Evolutionary conservation across 1,284 basidiomycete genomes (phyloP), one percentile per base, ranked within the genome.

Genomic region (Heterobasidion irregulare): DNA sequence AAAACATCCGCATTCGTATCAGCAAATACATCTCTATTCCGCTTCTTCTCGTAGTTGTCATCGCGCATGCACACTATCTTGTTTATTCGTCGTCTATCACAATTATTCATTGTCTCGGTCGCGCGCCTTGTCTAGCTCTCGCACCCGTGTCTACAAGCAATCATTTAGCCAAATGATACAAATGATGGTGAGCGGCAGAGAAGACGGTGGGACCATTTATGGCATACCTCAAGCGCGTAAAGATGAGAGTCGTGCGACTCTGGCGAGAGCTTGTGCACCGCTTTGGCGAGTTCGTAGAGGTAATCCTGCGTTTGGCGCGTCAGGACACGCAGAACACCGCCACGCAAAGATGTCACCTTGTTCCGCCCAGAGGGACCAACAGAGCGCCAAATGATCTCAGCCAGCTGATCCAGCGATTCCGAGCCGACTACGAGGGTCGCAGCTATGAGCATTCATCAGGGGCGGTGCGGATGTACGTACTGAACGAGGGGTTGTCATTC

Each of bases 281-380:
- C 82, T 19, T 78, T 73, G 0, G 82, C 83, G 1, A 95, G 79
- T 8, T 81, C 75, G 62, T 86, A 91, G 5, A 94, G 71, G 64
- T 94, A 94, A 48, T 94, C 92, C 83, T 90, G 59, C 34, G 19
- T 41, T 41, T 41, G 10, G 38, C 38, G n/a, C 12, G 12, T 41
- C 12, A 41, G 38, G n/a, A 38, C 8, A n/a, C 2, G 19, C 15
- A 13, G 48, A 33, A 34, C 8, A 19, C 12, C 19, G 13, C 26
- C n/a, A 33, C 32, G 33, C 47, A 35, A 36, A 10, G 18, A 19
- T n/a, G 61, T 33, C 50, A 83, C 88, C 75, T 92, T 92, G 72
- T 95, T 95, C 2, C 72, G 78, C 0, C 93, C 93, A 0, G 91
- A 93, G 0, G 92, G 92, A 0, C 92, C 92, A 0, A 82, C 75